Evolutionary conservation across 2,329 filamentous ascomycete genomes (phyloP).

Genomic region (Geosmithia flava): DNA sequence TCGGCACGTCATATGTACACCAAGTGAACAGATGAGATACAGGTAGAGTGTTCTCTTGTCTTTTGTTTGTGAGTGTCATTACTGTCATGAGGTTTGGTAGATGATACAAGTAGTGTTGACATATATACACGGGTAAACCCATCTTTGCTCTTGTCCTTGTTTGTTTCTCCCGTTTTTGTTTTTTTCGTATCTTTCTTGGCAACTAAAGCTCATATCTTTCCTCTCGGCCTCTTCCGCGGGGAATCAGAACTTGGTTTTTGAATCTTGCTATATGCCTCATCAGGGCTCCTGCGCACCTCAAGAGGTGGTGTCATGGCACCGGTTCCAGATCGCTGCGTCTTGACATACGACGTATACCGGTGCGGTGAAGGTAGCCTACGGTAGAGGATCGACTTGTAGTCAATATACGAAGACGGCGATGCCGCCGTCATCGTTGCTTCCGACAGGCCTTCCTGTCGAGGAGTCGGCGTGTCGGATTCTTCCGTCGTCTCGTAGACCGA

Average conservation of each 20-base stretch:
- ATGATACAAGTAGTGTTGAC: conserved; percentile 15
- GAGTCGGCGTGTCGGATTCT: conserved; percentile 31
- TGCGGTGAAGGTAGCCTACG: conserved; percentile 19
- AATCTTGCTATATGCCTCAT: conserved; percentile 31
- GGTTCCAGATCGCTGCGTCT: conserved; percentile 11
- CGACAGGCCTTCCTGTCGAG: conserved; percentile 20
- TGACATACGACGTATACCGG: conserved; percentile 8
- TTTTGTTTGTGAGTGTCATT: conserved; percentile 4
- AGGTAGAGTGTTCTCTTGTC: neutral
- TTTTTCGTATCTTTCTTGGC: neutral
- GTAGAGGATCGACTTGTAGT: conserved; percentile 18
- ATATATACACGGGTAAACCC: conserved; percentile 23
- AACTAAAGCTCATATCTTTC: conserved; percentile 15
- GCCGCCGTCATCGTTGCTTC: conserved; percentile 6
- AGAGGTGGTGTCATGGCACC: conserved; percentile 2
- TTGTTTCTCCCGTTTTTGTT: neutral
- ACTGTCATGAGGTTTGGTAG: conserved; percentile 23
- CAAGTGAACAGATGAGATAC: neutral
- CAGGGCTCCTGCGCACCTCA: conserved; percentile 30
- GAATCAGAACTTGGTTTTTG: conserved; percentile 31
- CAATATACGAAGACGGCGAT: conserved; percentile 16
- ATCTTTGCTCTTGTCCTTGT: conserved; percentile 15
- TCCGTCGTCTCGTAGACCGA: conserved; percentile 17
- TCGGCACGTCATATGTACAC: neutral
- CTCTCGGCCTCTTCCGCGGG: conserved; percentile 24